Base-by-base conservation (phyloP, 768 basidiomycete species). In the Gyrodon lividus region DNA sequence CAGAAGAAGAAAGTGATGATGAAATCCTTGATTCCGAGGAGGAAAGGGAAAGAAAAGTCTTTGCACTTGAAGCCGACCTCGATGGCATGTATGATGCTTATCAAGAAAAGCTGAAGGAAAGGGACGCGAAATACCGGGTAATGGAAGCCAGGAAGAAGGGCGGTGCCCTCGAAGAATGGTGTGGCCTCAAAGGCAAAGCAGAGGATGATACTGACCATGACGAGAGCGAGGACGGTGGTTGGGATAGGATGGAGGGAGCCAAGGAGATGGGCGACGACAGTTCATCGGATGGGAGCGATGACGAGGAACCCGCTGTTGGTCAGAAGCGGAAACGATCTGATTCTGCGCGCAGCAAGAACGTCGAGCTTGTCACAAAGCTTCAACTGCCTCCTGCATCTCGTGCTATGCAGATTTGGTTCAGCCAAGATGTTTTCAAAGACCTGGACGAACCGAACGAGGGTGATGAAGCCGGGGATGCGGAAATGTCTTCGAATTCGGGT, bases 401-500 rank as follows among this genome's bases (percentile, higher is more conserved):
- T 41, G 77, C 84, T 40, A 81, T 93, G 2, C 80, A 87, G 59
- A 67, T 98, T n/a, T 99, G 97, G 97, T 99, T 98, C 72, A 86
- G 89, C 57, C 96, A 97, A 70, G 87, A 89, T 45, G 70, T 97
- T 39, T 99, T 99, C 76, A 78, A 83, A 44, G 78, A 66, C 5
- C 63, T 76, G 30, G 67, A 67, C 9, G 73, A 75, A 37, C 70
- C 73, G 13, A 60, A 59, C 28, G 73, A 71, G 28, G 65, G 61
- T 6, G 58, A 59, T 37, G 65, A 58, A 3, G 26, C 46, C 23
- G 62, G 58, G 22, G 63, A 67, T 19, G 47, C 59, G 1, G 68
- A 65, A 8, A 65, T 59, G 62, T 6, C 33, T 17, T 58, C 55
- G 19, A 72, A 72, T 6, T 56, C 65, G 9, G 63, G 64, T n/a